Conservation (phyloP, 345 rosid species). For the Cardamine resedifolia region DNA sequence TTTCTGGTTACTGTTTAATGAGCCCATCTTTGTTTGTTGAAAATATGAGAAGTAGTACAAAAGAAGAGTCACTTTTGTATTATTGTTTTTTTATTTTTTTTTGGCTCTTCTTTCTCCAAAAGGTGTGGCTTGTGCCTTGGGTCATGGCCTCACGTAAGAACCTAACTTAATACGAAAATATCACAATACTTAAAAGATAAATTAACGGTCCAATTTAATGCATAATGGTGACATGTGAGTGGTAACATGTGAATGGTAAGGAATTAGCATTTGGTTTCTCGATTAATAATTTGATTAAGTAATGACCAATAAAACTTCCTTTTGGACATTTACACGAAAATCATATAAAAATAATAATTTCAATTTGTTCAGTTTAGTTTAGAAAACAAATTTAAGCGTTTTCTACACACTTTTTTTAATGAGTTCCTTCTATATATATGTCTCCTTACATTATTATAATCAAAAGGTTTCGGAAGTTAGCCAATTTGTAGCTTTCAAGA, state of each 20-base stretch:
- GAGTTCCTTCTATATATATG: background rate
- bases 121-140: constrained; percentile 34
- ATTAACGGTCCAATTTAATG: constrained; percentile 14
- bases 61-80: constrained; percentile 31
- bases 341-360: constrained; percentile 14
- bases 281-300: background rate
- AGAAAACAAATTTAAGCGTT: background rate
- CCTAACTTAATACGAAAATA: constrained; percentile 28
- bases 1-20: constrained; percentile 22
- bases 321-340: constrained; percentile 5
- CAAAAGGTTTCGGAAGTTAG: constrained; percentile 21
- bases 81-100: background rate
- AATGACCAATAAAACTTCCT: background rate
- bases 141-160: constrained; percentile 37
- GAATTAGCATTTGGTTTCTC: constrained; percentile 16
- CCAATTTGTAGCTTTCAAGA: constrained; percentile 35
- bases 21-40: constrained; percentile 36
- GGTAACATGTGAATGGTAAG: constrained; percentile 25
- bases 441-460: background rate
- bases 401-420: background rate
- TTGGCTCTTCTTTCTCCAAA: constrained; percentile 25
- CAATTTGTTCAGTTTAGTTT: background rate
- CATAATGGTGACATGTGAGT: constrained; percentile 27
- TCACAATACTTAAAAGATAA: constrained; percentile 13
- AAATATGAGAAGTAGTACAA: constrained; percentile 26